These are phyloP conservation scores for Beauveria medogensis DNA, from an alignment of 2,329 filamentous ascomycete species.

Conservation along the genomic window DNA sequence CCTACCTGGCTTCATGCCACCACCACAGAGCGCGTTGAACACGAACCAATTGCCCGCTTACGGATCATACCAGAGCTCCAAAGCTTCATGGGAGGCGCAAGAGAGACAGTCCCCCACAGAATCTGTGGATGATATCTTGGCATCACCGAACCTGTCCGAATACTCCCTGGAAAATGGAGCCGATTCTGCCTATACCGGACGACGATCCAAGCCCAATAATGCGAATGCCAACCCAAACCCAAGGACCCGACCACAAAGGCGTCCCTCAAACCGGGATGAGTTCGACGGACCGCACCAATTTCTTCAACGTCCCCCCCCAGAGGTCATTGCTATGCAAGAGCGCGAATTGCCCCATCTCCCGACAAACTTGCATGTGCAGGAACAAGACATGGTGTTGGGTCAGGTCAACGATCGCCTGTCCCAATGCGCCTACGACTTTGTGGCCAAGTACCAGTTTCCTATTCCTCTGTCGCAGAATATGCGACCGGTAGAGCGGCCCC, in stretches of 20 bases:
- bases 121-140: slow-evolving; percentile 50
- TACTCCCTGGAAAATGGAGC: slow-evolving; percentile 47
- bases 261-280: slow-evolving; percentile 76
- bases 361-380: slow-evolving; percentile 72
- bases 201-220: slow-evolving; percentile 32
- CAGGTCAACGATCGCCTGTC: slow-evolving; percentile 79
- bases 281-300: slow-evolving; percentile 85
- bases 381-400: slow-evolving; percentile 73
- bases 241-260: slow-evolving; percentile 51
- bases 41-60: slow-evolving; percentile 21
- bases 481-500: slow-evolving; percentile 63
- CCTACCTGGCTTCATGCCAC: slow-evolving; percentile 33
- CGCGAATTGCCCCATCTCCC: slow-evolving; percentile 74
- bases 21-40: slow-evolving; percentile 33
- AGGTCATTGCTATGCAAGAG: slow-evolving; percentile 68
- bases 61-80: slow-evolving; percentile 32
- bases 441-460: slow-evolving; percentile 85
- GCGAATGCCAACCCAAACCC: slow-evolving; percentile 20
- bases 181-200: slow-evolving; percentile 29
- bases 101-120: slow-evolving; percentile 48
- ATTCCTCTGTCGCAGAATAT: slow-evolving; percentile 78
- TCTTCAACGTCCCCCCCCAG: slow-evolving; percentile 61
- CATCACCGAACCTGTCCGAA: slow-evolving; percentile 52
- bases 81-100: slow-evolving; percentile 39
- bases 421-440: slow-evolving; percentile 81